A percentile compares a stretch with the other conserved stretches of the same genome.
These are phyloP conservation scores for Heterococcus sp. DNA, from an alignment of 108 stramenopile species.

Conservation along the genomic window DNA sequence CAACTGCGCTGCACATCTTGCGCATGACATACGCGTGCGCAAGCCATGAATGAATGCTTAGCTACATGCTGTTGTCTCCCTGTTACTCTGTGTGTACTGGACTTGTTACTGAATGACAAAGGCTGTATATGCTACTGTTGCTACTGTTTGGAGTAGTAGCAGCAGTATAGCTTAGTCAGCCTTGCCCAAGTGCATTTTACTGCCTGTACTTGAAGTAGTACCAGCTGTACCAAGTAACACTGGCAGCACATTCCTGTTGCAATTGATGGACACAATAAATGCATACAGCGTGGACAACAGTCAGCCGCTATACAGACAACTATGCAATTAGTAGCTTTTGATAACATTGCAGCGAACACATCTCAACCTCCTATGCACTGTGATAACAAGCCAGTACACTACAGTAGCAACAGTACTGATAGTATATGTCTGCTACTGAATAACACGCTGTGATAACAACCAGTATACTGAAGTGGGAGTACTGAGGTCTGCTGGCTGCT, in stretches of 20 bases:
- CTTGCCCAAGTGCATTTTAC: too few relatives aligned
- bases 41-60: too few relatives aligned
- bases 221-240: background rate
- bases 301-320: background rate
- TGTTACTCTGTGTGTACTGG: too few relatives aligned
- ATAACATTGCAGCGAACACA: background rate
- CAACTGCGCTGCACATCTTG: too few relatives aligned
- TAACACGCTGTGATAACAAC: background rate
- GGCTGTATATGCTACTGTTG: too few relatives aligned
- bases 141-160: too few relatives aligned
- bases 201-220: too few relatives aligned
- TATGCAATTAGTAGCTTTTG: background rate
- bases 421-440: background rate
- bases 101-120: too few relatives aligned
- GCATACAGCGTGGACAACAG: background rate
- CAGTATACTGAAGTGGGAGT: background rate
- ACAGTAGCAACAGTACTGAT: background rate
- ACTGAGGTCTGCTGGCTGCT: too few relatives aligned
- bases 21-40: too few relatives aligned
- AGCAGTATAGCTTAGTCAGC: too few relatives aligned
- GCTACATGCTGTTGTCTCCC: too few relatives aligned
- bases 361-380: conserved; percentile 4
- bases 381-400: background rate
- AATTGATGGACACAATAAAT: background rate
- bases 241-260: background rate